Evolutionary conservation across 257 asterid genomes (phyloP).

Genomic region (Hygrophila difformis): DNA sequence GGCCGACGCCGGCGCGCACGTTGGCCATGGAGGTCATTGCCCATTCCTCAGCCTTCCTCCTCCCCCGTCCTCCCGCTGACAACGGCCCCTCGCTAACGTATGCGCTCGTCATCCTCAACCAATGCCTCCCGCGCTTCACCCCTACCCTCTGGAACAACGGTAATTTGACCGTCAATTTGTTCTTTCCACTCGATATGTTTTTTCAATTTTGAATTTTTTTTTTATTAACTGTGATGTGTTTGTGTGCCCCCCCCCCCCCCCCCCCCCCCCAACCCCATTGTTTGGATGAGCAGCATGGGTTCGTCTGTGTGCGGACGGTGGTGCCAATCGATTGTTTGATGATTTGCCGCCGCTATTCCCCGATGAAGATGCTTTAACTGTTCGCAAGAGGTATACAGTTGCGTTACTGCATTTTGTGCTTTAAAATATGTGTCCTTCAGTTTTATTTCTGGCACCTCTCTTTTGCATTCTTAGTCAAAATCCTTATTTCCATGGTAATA

Average conservation of each 20-base stretch:
- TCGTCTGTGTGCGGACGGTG: slow-evolving; percentile 91
- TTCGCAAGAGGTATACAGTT: slow-evolving; percentile 75
- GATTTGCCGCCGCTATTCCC: slow-evolving; percentile 74
- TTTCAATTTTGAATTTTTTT: too few relatives aligned
- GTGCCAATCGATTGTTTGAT: slow-evolving; percentile 80
- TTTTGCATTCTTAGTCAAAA: too few relatives aligned
- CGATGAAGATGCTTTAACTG: slow-evolving; percentile 34
- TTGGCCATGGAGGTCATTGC: slow-evolving; percentile 46
- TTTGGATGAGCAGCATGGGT: slow-evolving; percentile 63
- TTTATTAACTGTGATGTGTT: slow-evolving; percentile 10
- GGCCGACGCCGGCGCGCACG: too few relatives aligned
- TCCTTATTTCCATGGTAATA: too few relatives aligned
- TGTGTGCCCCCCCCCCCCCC: too few relatives aligned
- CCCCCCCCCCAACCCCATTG: too few relatives aligned
- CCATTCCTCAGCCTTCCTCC: slow-evolving; percentile 72
- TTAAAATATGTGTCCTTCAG: too few relatives aligned
- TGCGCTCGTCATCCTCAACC: slow-evolving; percentile 75
- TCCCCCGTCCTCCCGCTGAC: slow-evolving; percentile 34
- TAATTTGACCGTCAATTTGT: slow-evolving; percentile 9
- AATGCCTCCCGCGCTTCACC: slow-evolving; percentile 63
- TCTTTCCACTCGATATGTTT: background rate
- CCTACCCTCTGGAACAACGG: slow-evolving; percentile 88
- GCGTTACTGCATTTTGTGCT: too few relatives aligned
- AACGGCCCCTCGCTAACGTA: slow-evolving; percentile 32
- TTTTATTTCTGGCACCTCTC: too few relatives aligned